Percentiles rank a stretch among this genome's conserved stretches.
Evolutionary conservation across 2,329 filamentous ascomycete species (phyloP).

Genomic region (Fusarium liriodendri): DNA sequence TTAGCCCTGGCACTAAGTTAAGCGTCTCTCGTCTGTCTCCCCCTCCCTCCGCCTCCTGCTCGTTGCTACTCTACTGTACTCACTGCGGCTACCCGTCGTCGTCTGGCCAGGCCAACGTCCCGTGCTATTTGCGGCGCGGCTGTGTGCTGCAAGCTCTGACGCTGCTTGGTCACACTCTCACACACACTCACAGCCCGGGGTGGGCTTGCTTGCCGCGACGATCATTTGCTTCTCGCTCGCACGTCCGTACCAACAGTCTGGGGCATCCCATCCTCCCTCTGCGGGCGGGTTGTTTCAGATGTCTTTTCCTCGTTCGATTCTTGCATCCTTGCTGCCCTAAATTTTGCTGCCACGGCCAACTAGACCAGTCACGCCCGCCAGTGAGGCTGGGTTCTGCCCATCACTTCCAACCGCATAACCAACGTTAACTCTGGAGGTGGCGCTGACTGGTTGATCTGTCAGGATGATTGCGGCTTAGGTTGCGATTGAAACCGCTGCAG

Average conservation of each 20-base stretch:
- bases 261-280: slow-evolving; percentile 42
- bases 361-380: background rate
- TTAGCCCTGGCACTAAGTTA: background rate
- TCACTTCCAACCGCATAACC: background rate
- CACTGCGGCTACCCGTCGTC: background rate
- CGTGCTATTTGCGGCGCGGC: slow-evolving; percentile 45
- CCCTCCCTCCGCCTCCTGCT: slow-evolving; percentile 4
- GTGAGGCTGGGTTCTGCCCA: background rate
- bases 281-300: slow-evolving; percentile 41
- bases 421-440: background rate
- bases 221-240: slow-evolving; percentile 41
- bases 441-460: slow-evolving; percentile 2
- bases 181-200: slow-evolving; percentile 13
- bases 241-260: slow-evolving; percentile 41
- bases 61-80: background rate
- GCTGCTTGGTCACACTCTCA: slow-evolving; percentile 5
- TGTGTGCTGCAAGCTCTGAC: slow-evolving; percentile 33
- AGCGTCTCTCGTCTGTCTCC: background rate
- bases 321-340: slow-evolving; percentile 39
- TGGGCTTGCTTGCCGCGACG: slow-evolving; percentile 43
- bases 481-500: background rate
- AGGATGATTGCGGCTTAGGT: background rate
- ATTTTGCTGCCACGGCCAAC: slow-evolving; percentile 17
- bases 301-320: slow-evolving; percentile 42
- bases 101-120: background rate